Base-by-base conservation (phyloP, 495 filamentous ascomycete genomes). In the Apiosordaria backusii region DNA sequence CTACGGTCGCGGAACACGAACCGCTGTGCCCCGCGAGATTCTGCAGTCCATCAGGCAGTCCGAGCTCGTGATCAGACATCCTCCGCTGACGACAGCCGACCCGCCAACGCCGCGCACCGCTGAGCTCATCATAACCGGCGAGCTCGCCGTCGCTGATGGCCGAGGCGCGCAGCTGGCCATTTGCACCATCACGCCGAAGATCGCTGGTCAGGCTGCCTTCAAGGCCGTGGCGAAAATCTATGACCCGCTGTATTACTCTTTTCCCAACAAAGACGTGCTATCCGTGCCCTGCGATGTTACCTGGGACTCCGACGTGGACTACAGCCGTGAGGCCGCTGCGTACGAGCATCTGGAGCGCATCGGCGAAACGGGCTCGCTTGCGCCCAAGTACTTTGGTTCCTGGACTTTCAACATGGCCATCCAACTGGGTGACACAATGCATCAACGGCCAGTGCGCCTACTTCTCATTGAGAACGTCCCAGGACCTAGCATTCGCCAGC, bases 231-330 rank as follows among this genome's bases (percentile, higher is more conserved):
- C 69, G 4, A 71, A 71, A 35, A 71, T 71, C 40, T 71, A 53
- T 15, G 69, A 71, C 45, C 29, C 69, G 22, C 64, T 71, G 24
- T 68, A 71, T 57, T 71, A 71, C 63, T 59, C 58, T 24, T 64
- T 35, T 50, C 3, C 13, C 15, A 60, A 58, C 52, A 18, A 60
- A 29, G 53, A 35, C 18, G 26, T 52, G 7, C 15, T 24, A 57
- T n/a, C 24, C 3, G 52, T 55, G 4, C 63, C 63, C 13, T 24
- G 23, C 18, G 22, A 57, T 24, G 26, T 25, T 22, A 21, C 55
- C 19, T 27, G 58, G 19, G 19, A 13, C 15, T 62, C 69, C 25
- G 69, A 71, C 3, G 5, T 3, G 21, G 65, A 71, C 54, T 71
- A 71, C 54, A 65, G 58, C 52, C 21, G 40, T 21, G 69, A 71